These are phyloP conservation scores for Amanita pseudoporphyria DNA, from an alignment of 768 basidiomycete genomes.

Conservation along the genomic window DNA sequence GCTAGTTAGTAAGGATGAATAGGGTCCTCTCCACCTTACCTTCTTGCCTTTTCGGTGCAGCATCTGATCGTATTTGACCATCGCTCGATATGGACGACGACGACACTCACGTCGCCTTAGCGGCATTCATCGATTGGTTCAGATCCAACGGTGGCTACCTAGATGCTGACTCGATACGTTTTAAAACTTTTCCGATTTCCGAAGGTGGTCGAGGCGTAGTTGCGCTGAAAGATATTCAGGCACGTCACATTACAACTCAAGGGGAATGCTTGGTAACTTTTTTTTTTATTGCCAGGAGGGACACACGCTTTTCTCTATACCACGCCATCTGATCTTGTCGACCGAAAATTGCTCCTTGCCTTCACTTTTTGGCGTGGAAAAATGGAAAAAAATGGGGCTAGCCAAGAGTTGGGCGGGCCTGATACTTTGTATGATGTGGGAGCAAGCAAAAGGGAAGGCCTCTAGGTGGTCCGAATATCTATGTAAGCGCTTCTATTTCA, in stretches of 20 bases:
- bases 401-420: constrained; percentile 77
- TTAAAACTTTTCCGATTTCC: constrained; percentile 34
- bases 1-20: no score
- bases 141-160: constrained; percentile 35
- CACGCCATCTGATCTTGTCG: constrained; percentile 68
- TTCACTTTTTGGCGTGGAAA: constrained; percentile 41
- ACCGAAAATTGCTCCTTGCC: constrained; percentile 67
- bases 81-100: neutral
- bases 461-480: constrained; percentile 72
- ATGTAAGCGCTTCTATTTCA: constrained; percentile 29
- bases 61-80: neutral
- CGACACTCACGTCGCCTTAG: neutral
- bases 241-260: constrained; percentile 16
- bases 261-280: neutral
- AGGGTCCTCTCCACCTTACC: no score
- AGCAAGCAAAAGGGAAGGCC: constrained; percentile 49
- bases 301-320: constrained; percentile 73
- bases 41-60: neutral
- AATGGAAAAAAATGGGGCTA: constrained; percentile 55
- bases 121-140: constrained; percentile 51
- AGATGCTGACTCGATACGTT: constrained; percentile 37
- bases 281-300: constrained; percentile 46
- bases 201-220: constrained; percentile 66
- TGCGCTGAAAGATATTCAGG: constrained; percentile 66
- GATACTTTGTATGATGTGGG: constrained; percentile 97